Evolutionary conservation across 2,329 filamentous ascomycete species (phyloP).

Genomic region (Alternaria panax): DNA sequence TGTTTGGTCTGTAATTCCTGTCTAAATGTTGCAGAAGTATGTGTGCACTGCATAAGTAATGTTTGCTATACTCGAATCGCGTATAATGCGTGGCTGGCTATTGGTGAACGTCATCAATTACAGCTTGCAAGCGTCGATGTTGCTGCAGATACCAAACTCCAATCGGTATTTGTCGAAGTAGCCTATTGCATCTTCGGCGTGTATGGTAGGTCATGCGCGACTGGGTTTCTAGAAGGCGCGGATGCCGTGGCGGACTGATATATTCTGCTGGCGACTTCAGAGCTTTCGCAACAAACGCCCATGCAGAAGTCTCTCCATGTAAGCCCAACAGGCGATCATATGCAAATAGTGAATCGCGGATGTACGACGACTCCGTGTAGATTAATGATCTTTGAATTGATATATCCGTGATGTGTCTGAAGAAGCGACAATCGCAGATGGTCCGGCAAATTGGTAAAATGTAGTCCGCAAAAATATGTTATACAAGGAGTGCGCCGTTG

Average conservation of each 20-base stretch:
- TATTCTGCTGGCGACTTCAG: neutral
- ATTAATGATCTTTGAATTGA: slow-evolving; percentile 31
- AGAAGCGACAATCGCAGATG: slow-evolving; percentile 26
- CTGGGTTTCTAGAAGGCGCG: neutral
- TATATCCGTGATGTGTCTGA: slow-evolving; percentile 34
- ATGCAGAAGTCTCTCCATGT: neutral
- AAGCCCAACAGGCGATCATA: neutral
- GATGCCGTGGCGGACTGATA: neutral
- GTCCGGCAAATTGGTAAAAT: slow-evolving; percentile 32
- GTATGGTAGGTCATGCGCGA: neutral
- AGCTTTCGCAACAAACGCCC: neutral
- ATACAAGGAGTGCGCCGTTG: slow-evolving; percentile 29
- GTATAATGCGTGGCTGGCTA: neutral
- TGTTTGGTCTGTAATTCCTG: neutral
- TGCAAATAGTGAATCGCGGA: slow-evolving; percentile 8
- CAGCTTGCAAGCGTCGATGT: neutral
- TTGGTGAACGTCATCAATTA: neutral
- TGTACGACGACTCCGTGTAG: slow-evolving; percentile 6
- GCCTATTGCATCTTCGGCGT: neutral
- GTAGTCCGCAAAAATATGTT: slow-evolving; percentile 34
- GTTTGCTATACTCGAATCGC: neutral
- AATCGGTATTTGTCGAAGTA: neutral
- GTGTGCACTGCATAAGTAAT: neutral
- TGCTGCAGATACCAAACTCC: neutral
- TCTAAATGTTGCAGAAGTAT: neutral